A percentile compares a stretch with the other conserved stretches of the same genome.
Evolutionary conservation across 192 early-diverging fungal genomes (phyloP).

Genomic region (Coemansia biformis): DNA sequence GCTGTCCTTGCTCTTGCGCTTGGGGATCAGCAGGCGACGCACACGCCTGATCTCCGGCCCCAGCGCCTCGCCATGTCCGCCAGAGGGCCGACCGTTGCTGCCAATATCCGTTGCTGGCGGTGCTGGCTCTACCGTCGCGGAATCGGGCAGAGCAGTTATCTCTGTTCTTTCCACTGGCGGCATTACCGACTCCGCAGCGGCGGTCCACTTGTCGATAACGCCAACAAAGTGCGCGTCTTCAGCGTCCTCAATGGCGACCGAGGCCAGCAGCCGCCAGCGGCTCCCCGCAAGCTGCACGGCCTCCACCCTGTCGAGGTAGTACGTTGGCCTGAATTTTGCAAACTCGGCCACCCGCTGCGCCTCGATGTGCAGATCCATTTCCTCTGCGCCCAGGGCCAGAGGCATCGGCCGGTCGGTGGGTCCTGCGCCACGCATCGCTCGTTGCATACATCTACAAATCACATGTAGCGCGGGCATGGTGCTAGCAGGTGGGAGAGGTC

Average conservation of each 20-base stretch:
- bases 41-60: conserved; percentile 5
- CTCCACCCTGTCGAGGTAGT: conserved; percentile 13
- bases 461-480: no score
- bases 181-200: conserved; percentile 55
- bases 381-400: conserved; percentile 20
- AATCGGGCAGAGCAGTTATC: conserved; percentile 6
- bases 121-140: no score
- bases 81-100: no score
- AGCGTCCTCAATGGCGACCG: conserved; percentile 21
- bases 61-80: neutral
- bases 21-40: conserved; percentile 34
- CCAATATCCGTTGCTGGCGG: neutral
- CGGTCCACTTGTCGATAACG: conserved; percentile 55
- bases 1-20: conserved; percentile 39
- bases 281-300: conserved; percentile 3
- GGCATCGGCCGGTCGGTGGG: neutral
- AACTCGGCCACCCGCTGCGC: conserved; percentile 33
- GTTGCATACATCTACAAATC: neutral
- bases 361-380: conserved; percentile 22
- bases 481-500: no score
- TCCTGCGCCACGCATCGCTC: neutral
- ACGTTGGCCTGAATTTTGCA: conserved; percentile 41
- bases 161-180: conserved; percentile 58
- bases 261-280: conserved; percentile 29
- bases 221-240: conserved; percentile 34